phyloP scores from a whole-genome alignment of 495 filamentous ascomycete species.

The Aspergillus avenaceus region DNA sequence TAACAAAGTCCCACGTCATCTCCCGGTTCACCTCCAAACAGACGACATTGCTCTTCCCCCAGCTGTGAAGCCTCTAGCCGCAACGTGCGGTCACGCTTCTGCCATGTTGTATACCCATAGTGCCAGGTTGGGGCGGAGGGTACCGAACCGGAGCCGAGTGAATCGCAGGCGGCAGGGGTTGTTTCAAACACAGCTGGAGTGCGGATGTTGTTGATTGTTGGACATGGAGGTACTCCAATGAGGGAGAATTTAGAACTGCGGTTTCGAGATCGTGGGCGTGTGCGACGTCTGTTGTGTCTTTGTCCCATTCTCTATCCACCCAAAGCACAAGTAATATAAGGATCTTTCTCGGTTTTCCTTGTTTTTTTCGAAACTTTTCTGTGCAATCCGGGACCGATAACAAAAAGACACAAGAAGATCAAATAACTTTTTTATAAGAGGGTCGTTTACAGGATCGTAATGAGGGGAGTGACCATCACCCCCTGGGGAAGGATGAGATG shows the following conservation, averaged over 20 bases:
- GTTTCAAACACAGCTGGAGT: conserved; percentile 5
- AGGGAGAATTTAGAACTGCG: conserved; percentile 16
- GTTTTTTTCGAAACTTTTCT: conserved; percentile 10
- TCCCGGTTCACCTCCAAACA: conserved; percentile 45
- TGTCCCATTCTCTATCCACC: conserved; percentile 38
- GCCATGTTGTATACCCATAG: conserved; percentile 35
- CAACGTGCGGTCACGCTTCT: conserved; percentile 28
- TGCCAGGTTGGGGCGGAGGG: conserved; percentile 41
- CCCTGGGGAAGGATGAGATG: conserved; percentile 41
- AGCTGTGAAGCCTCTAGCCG: conserved; percentile 21
- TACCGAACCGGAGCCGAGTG: conserved; percentile 9
- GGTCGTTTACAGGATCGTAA: conserved; percentile 16
- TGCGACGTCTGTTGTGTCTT: conserved; percentile 46
- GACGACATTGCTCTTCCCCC: conserved; percentile 37
- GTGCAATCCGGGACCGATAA: too few species aligned
- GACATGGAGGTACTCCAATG: conserved; percentile 11
- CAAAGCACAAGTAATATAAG: conserved; percentile 1
- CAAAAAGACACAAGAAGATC: too few species aligned
- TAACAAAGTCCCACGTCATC: conserved; percentile 43
- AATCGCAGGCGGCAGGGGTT: background rate
- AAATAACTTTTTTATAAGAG: too few species aligned
- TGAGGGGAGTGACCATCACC: conserved; percentile 44
- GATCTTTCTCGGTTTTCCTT: background rate
- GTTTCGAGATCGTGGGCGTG: conserved; percentile 39
- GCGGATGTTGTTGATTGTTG: conserved; percentile 6